Percentiles rank a stretch among this genome's conserved stretches.
phyloP scores from a whole-genome alignment of 2,329 filamentous ascomycete genomes.

The Aspergillus udagawae region DNA sequence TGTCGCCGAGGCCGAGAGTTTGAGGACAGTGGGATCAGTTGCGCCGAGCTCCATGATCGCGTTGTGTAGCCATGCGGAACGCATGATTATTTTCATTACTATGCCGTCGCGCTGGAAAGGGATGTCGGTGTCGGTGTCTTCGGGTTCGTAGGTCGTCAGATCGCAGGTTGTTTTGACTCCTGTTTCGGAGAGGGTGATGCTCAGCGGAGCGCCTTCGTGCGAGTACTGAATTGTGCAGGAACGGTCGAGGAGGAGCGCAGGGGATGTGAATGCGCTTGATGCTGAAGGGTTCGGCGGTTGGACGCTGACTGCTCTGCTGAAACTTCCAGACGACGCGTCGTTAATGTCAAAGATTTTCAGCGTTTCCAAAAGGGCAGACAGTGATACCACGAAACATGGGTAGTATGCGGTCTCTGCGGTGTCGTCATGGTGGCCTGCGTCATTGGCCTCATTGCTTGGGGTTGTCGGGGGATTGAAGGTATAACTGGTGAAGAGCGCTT shows the following conservation, averaged over 20 bases:
- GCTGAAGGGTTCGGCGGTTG: slow-evolving; percentile 39
- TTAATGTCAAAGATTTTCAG: slow-evolving; percentile 90
- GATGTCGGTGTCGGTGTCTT: slow-evolving; percentile 57
- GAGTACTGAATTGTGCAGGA: slow-evolving; percentile 80
- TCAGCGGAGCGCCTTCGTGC: slow-evolving; percentile 70
- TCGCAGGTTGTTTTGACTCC: slow-evolving; percentile 87
- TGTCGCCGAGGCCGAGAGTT: slow-evolving; percentile 60
- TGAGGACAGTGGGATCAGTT: slow-evolving; percentile 69
- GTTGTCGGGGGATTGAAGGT: slow-evolving; percentile 54
- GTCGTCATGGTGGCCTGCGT: slow-evolving; percentile 35
- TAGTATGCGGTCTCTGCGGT: slow-evolving; percentile 37
- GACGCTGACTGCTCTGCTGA: slow-evolving; percentile 24
- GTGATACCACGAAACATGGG: slow-evolving; percentile 79
- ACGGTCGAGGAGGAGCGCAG: slow-evolving; percentile 76
- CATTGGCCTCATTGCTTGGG: slow-evolving; percentile 15
- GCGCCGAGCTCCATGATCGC: slow-evolving; percentile 52
- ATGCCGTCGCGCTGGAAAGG: slow-evolving; percentile 79
- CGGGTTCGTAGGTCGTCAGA: slow-evolving; percentile 79
- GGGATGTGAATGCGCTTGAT: slow-evolving; percentile 75
- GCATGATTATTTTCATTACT: slow-evolving; percentile 93
- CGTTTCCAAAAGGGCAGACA: slow-evolving; percentile 84
- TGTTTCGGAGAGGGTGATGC: slow-evolving; percentile 79
- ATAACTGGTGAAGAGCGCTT: slow-evolving; percentile 82
- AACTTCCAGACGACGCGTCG: slow-evolving; percentile 45
- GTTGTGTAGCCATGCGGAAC: slow-evolving; percentile 48